These are phyloP conservation scores for Corrigiola litoralis DNA, from an alignment of 179 eudicot genomes.

Conservation along the genomic window DNA sequence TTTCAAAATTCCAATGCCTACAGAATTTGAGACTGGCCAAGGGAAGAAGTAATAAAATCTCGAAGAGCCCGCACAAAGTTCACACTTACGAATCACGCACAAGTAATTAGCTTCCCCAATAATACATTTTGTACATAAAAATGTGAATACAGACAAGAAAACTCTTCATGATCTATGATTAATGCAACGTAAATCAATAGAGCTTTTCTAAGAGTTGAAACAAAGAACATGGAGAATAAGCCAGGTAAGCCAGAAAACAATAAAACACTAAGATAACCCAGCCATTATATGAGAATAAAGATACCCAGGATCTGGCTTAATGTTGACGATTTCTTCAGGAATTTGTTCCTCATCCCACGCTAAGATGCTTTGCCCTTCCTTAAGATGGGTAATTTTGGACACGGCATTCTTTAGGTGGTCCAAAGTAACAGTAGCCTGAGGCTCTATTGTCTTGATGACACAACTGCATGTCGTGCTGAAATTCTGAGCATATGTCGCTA, in stretches of 20 bases:
- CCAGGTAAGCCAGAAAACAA: not conserved
- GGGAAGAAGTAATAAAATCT: too few relatives aligned
- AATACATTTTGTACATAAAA: too few relatives aligned
- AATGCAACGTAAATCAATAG: not conserved
- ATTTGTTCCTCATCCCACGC: slow-evolving; percentile 77
- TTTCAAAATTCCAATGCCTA: too few relatives aligned
- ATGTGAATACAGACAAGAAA: not conserved
- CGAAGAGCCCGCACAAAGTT: too few relatives aligned
- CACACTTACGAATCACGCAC: too few relatives aligned
- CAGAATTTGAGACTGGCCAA: too few relatives aligned
- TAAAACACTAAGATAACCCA: not conserved
- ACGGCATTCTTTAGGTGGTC: slow-evolving; percentile 55
- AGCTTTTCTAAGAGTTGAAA: not conserved
- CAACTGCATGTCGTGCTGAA: slow-evolving; percentile 58
- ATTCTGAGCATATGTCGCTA: slow-evolving; percentile 58
- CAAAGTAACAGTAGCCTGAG: slow-evolving; percentile 54
- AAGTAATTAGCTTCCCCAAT: too few relatives aligned
- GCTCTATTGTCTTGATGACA: slow-evolving; percentile 73
- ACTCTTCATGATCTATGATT: not conserved
- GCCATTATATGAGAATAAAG: not conserved
- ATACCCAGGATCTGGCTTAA: slow-evolving; percentile 73
- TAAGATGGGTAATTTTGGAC: slow-evolving; percentile 45
- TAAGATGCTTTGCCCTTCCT: slow-evolving; percentile 44
- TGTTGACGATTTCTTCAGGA: slow-evolving; percentile 71
- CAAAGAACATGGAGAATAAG: not conserved